Evolutionary conservation across 2,329 filamentous ascomycete genomes (phyloP).

Genomic region (Penicillium sp.): DNA sequence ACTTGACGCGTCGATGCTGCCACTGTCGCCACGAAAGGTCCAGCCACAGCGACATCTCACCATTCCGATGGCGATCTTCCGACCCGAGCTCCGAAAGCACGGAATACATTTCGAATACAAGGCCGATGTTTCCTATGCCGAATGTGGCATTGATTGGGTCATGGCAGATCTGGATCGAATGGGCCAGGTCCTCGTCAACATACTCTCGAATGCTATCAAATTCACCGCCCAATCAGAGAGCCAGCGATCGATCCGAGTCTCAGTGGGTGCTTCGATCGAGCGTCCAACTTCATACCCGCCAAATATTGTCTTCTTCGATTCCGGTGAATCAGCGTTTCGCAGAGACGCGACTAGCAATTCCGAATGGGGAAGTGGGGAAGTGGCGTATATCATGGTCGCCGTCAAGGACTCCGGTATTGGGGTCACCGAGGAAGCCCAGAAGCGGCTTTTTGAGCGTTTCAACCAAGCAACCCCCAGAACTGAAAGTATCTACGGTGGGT

Average conservation of each 20-base stretch:
- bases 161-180: conserved; percentile 71
- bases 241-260: conserved; percentile 48
- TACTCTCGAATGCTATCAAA: conserved; percentile 79
- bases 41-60: conserved; percentile 67
- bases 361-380: conserved; percentile 59
- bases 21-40: conserved; percentile 68
- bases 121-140: conserved; percentile 61
- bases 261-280: conserved; percentile 51
- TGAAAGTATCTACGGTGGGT: conserved; percentile 76
- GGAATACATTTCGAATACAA: conserved; percentile 66
- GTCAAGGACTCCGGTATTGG: conserved; percentile 77
- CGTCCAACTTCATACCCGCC: conserved; percentile 47
- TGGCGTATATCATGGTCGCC: conserved; percentile 67
- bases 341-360: conserved; percentile 39
- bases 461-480: conserved; percentile 74
- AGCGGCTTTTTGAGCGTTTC: conserved; percentile 74
- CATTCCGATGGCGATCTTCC: conserved; percentile 73
- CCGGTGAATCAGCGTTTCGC: conserved; percentile 18
- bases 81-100: conserved; percentile 68
- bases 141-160: conserved; percentile 64
- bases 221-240: conserved; percentile 62
- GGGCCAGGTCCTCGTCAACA: conserved; percentile 76
- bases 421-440: conserved; percentile 68
- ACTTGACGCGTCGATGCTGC: conserved; percentile 71
- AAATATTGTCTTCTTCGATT: conserved; percentile 37